Percentiles rank a stretch among this genome's conserved stretches.
Conservation (phyloP, 768 basidiomycete genomes). For the Amanita exitialis region DNA sequence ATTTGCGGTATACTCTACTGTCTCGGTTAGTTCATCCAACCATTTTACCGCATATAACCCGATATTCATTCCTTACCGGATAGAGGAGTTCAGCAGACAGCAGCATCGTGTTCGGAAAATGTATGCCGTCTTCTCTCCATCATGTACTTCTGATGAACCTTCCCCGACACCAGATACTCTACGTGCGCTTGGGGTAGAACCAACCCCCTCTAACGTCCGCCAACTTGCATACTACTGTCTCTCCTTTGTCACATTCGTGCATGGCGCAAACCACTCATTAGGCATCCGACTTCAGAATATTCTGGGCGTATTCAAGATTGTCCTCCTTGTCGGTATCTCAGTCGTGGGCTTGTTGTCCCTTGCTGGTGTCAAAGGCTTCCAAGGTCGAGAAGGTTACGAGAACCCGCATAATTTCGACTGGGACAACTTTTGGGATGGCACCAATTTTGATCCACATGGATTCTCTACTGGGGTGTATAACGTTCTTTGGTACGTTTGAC, state of each 20-base stretch:
- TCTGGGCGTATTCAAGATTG: constrained; percentile 53
- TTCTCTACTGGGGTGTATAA: constrained; percentile 58
- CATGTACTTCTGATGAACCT: background rate
- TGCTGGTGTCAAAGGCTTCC: constrained; percentile 36
- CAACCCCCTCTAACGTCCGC: constrained; percentile 37
- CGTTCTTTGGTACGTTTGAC: constrained; percentile 61
- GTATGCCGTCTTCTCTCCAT: constrained; percentile 21
- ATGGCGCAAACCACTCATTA: constrained; percentile 40
- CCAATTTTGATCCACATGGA: constrained; percentile 42
- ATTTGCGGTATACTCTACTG: constrained; percentile 46
- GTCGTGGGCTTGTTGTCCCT: constrained; percentile 45
- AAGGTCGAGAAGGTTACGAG: constrained; percentile 39
- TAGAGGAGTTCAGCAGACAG: constrained; percentile 52
- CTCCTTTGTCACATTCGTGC: constrained; percentile 46
- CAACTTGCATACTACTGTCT: constrained; percentile 41
- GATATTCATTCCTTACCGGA: background rate
- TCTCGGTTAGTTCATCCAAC: constrained; percentile 31
- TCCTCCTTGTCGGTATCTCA: constrained; percentile 40
- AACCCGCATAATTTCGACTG: constrained; percentile 49
- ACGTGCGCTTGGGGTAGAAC: constrained; percentile 37
- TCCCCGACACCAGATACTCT: constrained; percentile 45
- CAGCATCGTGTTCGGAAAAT: constrained; percentile 66
- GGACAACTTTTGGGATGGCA: constrained; percentile 56
- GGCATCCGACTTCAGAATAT: constrained; percentile 57
- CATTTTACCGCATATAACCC: background rate